These are phyloP conservation scores for Allantophomopsis lycopodina DNA, from an alignment of 2,329 filamentous ascomycete species.

Conservation along the genomic window DNA sequence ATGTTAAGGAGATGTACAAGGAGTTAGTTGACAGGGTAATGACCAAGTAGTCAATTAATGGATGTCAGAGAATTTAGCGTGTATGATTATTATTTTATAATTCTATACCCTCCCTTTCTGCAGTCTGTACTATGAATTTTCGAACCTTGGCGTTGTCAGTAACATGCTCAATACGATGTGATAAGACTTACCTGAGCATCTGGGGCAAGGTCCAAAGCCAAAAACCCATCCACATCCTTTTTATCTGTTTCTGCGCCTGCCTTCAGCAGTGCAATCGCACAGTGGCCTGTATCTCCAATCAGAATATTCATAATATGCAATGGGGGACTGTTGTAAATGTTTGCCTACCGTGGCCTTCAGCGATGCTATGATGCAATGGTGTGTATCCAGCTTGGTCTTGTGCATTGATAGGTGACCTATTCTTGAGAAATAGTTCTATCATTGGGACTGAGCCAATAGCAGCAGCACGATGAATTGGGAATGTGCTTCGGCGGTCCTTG, in stretches of 20 bases:
- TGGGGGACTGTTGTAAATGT: too few species aligned
- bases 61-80: background rate
- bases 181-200: conserved; percentile 57
- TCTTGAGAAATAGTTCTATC: conserved; percentile 63
- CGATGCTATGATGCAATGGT: conserved; percentile 76
- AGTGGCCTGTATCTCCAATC: conserved; percentile 42
- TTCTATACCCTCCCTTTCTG: conserved; percentile 76
- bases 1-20: conserved; percentile 93
- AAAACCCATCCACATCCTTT: conserved; percentile 53
- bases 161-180: too few species aligned
- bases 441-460: conserved; percentile 84
- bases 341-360: conserved; percentile 53
- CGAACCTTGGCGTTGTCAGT: conserved; percentile 37
- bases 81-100: conserved; percentile 17
- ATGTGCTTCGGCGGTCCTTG: conserved; percentile 77
- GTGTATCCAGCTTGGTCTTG: conserved; percentile 75
- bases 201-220: conserved; percentile 73
- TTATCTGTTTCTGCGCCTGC: conserved; percentile 74
- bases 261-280: conserved; percentile 70
- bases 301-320: background rate
- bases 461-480: conserved; percentile 82
- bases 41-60: conserved; percentile 29
- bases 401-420: conserved; percentile 69
- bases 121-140: conserved; percentile 62
- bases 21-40: conserved; percentile 81